Percentiles rank a stretch among this genome's conserved stretches.
Conservation (phyloP, 2,329 filamentous ascomycete species). For the Fusarium solani-melongenae region DNA sequence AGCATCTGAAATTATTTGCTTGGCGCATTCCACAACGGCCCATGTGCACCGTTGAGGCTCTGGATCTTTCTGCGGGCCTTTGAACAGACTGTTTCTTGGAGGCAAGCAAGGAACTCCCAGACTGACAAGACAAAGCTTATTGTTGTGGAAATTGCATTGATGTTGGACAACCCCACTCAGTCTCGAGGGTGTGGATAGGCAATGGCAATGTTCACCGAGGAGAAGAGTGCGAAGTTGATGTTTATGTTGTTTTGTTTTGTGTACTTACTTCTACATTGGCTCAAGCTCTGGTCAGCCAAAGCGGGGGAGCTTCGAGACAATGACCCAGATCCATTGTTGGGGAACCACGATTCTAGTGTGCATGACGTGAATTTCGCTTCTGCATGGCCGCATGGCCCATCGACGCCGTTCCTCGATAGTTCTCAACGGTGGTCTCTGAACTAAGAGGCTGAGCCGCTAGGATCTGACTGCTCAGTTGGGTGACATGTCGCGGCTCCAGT, state of each 20-base stretch:
- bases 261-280: slow-evolving; percentile 15
- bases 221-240: neutral
- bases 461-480: slow-evolving; percentile 4
- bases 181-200: neutral
- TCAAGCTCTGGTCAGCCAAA: slow-evolving; percentile 2
- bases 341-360: slow-evolving; percentile 10
- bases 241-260: slow-evolving; percentile 3
- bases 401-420: slow-evolving; percentile 22
- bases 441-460: slow-evolving; percentile 14
- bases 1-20: neutral
- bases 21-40: neutral
- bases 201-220: neutral
- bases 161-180: slow-evolving; percentile 7
- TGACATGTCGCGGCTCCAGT: neutral
- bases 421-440: slow-evolving; percentile 10
- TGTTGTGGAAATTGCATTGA: slow-evolving; percentile 17
- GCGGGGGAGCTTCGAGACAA: slow-evolving; percentile 2
- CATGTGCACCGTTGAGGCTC: neutral
- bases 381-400: slow-evolving; percentile 21
- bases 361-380: slow-evolving; percentile 35
- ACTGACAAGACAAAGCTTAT: neutral
- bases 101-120: neutral
- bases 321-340: neutral
- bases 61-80: neutral
- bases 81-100: neutral